Conservation (phyloP, 2,329 filamentous ascomycete species). For the Camillea tinctor region DNA sequence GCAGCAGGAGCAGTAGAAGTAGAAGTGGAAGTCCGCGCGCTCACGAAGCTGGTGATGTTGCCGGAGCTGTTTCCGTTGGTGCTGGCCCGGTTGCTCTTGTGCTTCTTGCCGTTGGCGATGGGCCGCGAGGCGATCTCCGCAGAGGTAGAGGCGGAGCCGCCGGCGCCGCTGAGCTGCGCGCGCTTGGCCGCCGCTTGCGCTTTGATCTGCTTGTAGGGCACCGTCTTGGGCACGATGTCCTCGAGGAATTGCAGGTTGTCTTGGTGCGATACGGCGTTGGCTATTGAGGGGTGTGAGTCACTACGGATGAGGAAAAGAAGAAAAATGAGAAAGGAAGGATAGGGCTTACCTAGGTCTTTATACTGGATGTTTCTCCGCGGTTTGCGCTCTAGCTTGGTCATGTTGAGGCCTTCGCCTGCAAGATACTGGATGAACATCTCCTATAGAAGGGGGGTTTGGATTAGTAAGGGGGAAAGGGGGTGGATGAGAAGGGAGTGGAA, state of each 20-base stretch:
- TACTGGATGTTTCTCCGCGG: constrained; percentile 94
- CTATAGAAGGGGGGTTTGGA: constrained; percentile 39
- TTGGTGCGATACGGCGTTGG: constrained; percentile 79
- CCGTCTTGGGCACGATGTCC: constrained; percentile 86
- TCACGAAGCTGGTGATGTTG: constrained; percentile 26
- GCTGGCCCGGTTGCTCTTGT: constrained; percentile 31
- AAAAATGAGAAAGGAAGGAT: background rate
- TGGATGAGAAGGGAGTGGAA: constrained; percentile 5
- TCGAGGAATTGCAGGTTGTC: constrained; percentile 95
- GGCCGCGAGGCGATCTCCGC: constrained; percentile 15
- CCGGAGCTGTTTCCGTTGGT: constrained; percentile 20
- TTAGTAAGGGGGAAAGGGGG: background rate
- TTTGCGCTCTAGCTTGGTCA: constrained; percentile 88
- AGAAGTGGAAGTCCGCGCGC: constrained; percentile 16
- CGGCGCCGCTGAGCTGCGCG: constrained; percentile 43
- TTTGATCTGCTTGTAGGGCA: constrained; percentile 77
- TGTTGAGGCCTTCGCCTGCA: constrained; percentile 78
- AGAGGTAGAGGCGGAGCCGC: constrained; percentile 21
- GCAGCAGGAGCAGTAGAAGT: no score
- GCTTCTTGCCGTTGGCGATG: constrained; percentile 38
- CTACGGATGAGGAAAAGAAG: constrained; percentile 4
- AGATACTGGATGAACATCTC: constrained; percentile 97
- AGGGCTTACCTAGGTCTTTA: constrained; percentile 74
- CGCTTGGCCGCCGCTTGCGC: constrained; percentile 54
- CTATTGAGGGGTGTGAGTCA: constrained; percentile 42